Base-by-base conservation (phyloP, 352 stramenopile genomes). In the Discostella stelligera region DNA sequence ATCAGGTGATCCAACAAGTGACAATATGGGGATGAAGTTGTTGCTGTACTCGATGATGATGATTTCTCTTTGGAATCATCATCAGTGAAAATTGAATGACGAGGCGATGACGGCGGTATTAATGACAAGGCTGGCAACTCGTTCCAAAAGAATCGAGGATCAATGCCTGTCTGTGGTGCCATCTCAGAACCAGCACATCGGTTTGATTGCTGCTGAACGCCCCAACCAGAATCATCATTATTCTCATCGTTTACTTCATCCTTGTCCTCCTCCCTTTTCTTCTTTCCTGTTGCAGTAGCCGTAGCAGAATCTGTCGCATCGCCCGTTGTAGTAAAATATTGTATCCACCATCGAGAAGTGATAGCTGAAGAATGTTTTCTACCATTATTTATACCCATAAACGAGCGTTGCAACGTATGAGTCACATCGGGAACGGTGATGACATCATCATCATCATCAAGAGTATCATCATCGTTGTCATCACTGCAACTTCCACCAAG, bases 141-240 rank as follows among this genome's bases (percentile, higher is more conserved):
- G 84, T 98, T 98, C 94, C 94, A 98, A 82, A 95, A 96, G 81
- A 98, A 98, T 9, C 95, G 89, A 25, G 86, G 81, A 76, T 98
- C 53, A 44, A 49, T n/a, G 46, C 50, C 50, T 37, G 16, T 18
- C 18, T 20, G n/a, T 27, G 50, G 3, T 11, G 50, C 50, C 50
- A 58, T 10, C 9, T 10, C 14, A 11, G 7, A 7, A 58, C 18
- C 50, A 58, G 50, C 16, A 56, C 49, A 5, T n/a, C 49, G 49
- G 20, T 9, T 23, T 56, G 23, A 25, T 58, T 58, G 50, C 30
- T 32, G 7, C 30, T 18, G 50, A 58, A 10, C 30, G 18, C 13
- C 27, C 27, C 27, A 32, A 32, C 2, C 27, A 32, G 27, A 32
- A 32, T 32, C 27, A 32, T 32, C 27, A 32, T 5, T 32, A 2